phyloP scores from a whole-genome alignment of 2,329 filamentous ascomycete genomes.

The Macroventuria anomochaeta region DNA sequence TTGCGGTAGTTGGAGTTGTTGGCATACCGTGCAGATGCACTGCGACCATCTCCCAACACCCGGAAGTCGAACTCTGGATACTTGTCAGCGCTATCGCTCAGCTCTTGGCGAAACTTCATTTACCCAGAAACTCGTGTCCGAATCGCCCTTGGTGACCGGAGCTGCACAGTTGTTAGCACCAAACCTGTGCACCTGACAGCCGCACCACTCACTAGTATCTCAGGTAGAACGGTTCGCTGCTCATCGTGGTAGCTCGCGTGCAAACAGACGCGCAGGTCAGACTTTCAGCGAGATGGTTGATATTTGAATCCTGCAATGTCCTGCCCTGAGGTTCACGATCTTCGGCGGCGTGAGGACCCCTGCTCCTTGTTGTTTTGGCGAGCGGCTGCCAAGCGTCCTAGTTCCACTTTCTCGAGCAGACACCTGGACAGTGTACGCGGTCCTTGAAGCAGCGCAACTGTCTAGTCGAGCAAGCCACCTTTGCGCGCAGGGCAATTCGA shows the following conservation, averaged over 20 bases:
- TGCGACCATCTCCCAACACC: slow-evolving; percentile 88
- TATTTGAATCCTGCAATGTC: slow-evolving; percentile 12
- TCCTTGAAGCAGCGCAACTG: slow-evolving; percentile 33
- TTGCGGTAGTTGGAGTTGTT: slow-evolving; percentile 99
- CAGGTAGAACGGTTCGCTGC: slow-evolving; percentile 86
- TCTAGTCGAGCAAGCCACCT: slow-evolving; percentile 27
- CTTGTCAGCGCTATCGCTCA: slow-evolving; percentile 12
- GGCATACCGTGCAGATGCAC: slow-evolving; percentile 92
- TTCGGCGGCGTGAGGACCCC: slow-evolving; percentile 33
- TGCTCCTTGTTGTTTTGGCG: slow-evolving; percentile 32
- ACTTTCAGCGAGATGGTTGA: slow-evolving; percentile 5
- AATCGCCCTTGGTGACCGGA: slow-evolving; percentile 97
- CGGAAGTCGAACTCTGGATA: slow-evolving; percentile 92
- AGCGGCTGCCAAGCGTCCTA: slow-evolving; percentile 20
- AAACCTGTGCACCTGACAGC: slow-evolving; percentile 17
- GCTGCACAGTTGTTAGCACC: slow-evolving; percentile 59
- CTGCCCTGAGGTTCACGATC: slow-evolving; percentile 25
- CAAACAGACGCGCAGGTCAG: neutral
- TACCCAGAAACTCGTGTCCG: slow-evolving; percentile 97
- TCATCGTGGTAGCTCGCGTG: slow-evolving; percentile 60
- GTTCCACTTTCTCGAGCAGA: slow-evolving; percentile 47
- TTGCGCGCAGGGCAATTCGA: slow-evolving; percentile 27
- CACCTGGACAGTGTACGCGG: slow-evolving; percentile 44
- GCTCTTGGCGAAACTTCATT: slow-evolving; percentile 21
- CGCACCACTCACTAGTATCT: slow-evolving; percentile 86